Conservation (phyloP, 164 flowering plant species). For the Cinnamomum micranthum region DNA sequence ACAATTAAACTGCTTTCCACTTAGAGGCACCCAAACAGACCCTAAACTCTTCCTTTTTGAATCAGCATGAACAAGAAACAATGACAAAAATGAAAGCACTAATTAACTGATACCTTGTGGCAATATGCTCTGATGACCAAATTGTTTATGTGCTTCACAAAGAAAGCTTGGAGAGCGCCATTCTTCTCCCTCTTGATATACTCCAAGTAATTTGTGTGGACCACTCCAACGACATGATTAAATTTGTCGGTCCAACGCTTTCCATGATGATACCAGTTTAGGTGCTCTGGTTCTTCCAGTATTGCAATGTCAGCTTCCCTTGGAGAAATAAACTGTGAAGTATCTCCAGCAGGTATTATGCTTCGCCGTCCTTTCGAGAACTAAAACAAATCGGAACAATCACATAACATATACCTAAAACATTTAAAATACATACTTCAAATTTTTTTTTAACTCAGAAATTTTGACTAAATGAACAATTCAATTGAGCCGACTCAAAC, state of each 20-base stretch:
- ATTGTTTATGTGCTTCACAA: slow-evolving; percentile 79
- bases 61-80: not conserved
- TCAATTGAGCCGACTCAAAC: not conserved
- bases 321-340: slow-evolving; percentile 69
- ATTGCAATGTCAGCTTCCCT: slow-evolving; percentile 87
- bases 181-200: slow-evolving; percentile 80
- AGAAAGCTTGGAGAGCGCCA: slow-evolving; percentile 74
- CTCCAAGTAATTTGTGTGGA: slow-evolving; percentile 78
- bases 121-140: slow-evolving; percentile 73
- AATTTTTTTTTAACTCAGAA: not conserved
- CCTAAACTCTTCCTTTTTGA: not conserved
- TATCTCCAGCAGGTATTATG: slow-evolving; percentile 79
- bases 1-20: not conserved
- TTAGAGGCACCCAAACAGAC: not conserved
- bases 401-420: not conserved
- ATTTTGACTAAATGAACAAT: not conserved
- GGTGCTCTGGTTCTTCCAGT: slow-evolving; percentile 80
- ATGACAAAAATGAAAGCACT: not conserved
- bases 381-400: slow-evolving; percentile 26
- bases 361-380: slow-evolving; percentile 73
- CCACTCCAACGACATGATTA: slow-evolving; percentile 77
- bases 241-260: slow-evolving; percentile 84
- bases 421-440: not conserved
- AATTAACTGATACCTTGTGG: slow-evolving; percentile 46
- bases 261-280: slow-evolving; percentile 87